phyloP scores from a whole-genome alignment of 2,329 filamentous ascomycete species.

The Fusarium sp. region DNA sequence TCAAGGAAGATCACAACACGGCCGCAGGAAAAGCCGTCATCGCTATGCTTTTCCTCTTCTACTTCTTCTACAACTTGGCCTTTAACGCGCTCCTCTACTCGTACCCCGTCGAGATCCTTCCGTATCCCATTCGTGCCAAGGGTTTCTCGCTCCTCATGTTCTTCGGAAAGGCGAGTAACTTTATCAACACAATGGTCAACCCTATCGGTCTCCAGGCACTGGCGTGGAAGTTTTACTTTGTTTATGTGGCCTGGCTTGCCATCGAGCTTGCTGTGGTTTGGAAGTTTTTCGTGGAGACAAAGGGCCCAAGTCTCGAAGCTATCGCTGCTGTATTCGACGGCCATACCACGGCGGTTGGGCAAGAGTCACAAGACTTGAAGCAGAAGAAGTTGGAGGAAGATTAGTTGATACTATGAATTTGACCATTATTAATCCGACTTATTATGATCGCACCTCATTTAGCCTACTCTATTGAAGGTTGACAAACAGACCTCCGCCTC shows the following conservation, averaged over 20 bases:
- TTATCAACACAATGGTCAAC: conserved; percentile 6
- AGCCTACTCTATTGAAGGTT: too few relatives aligned
- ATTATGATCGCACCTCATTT: too few relatives aligned
- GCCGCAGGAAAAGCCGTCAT: conserved; percentile 12
- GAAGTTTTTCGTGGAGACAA: conserved; percentile 3
- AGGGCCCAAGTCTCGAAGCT: background rate
- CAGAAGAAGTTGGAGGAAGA: background rate
- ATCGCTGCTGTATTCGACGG: background rate
- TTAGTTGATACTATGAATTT: background rate
- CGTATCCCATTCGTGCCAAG: conserved; percentile 21
- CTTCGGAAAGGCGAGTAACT: conserved; percentile 1
- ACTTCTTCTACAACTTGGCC: conserved; percentile 32
- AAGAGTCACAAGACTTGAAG: background rate
- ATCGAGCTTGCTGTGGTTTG: background rate
- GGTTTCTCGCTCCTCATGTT: conserved; percentile 32
- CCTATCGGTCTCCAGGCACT: background rate
- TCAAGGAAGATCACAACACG: conserved; percentile 13
- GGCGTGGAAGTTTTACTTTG: background rate
- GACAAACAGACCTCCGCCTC: too few relatives aligned
- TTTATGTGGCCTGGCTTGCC: background rate
- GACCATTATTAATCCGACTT: too few relatives aligned
- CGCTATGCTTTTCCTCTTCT: conserved; percentile 24
- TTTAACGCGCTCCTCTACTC: conserved; percentile 32
- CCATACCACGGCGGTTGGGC: background rate
- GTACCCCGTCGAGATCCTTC: conserved; percentile 22